phyloP scores from a whole-genome alignment of 371 early-diverging fungal species.

The Mucor velutinosus region DNA sequence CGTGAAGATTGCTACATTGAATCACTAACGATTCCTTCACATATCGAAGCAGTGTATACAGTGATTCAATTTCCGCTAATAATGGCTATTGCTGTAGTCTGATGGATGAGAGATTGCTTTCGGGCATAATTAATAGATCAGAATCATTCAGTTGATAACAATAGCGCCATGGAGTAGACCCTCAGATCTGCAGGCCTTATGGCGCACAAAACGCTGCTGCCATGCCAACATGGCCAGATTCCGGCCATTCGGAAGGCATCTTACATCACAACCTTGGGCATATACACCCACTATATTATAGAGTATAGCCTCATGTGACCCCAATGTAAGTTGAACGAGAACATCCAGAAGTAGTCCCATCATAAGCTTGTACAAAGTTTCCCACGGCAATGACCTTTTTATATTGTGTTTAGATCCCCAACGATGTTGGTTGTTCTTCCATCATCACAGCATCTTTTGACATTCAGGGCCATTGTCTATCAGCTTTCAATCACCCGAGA shows the following conservation, averaged over 20 bases:
- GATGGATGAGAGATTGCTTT: too few species aligned
- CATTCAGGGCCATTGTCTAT: background rate
- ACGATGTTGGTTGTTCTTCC: background rate
- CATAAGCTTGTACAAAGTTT: conserved; percentile 1
- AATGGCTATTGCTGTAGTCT: background rate
- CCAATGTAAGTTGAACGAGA: background rate
- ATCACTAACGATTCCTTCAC: too few species aligned
- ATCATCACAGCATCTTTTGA: background rate
- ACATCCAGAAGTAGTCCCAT: background rate
- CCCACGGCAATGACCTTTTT: conserved; percentile 7
- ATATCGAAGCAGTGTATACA: background rate
- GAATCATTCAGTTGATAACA: too few species aligned
- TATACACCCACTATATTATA: background rate
- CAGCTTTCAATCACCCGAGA: background rate
- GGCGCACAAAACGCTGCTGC: background rate
- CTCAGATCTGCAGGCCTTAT: background rate
- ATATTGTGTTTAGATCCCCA: background rate
- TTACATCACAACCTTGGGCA: too few species aligned
- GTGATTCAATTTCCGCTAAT: background rate
- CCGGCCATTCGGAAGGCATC: background rate
- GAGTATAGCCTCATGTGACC: background rate
- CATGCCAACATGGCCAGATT: background rate
- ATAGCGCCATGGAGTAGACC: too few species aligned
- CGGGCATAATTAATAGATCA: too few species aligned
- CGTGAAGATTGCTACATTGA: too few species aligned